Percentiles rank a stretch among this genome's conserved stretches.
Evolutionary conservation across 2,329 filamentous ascomycete species (phyloP).

Genomic region (Colletotrichum magnum): DNA sequence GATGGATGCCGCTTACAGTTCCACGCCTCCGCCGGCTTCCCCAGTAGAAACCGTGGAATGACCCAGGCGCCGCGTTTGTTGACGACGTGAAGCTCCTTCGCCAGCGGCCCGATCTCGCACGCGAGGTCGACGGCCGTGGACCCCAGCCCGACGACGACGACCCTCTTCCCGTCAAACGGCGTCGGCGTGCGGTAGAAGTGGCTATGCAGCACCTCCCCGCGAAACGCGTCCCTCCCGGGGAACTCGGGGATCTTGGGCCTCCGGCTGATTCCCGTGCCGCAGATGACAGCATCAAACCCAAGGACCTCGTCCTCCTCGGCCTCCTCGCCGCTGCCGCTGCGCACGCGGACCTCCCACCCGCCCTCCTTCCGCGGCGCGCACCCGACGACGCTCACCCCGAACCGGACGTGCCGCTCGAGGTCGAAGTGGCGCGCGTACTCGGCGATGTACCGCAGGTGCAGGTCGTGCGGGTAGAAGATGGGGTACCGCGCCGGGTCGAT

Average conservation of each 20-base stretch:
- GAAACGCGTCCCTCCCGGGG: constrained; percentile 49
- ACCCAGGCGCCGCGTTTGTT: constrained; percentile 55
- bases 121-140: constrained; percentile 56
- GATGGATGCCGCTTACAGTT: constrained; percentile 48
- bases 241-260: constrained; percentile 51
- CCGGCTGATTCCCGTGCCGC: constrained; percentile 50
- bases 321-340: constrained; percentile 34
- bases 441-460: constrained; percentile 52
- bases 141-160: constrained; percentile 54
- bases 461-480: constrained; percentile 53
- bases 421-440: constrained; percentile 55
- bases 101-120: constrained; percentile 52
- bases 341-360: constrained; percentile 49
- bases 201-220: constrained; percentile 54
- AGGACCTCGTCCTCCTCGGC: constrained; percentile 42
- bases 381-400: constrained; percentile 49
- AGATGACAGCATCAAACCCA: constrained; percentile 52
- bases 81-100: constrained; percentile 53
- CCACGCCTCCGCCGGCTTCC: constrained; percentile 52
- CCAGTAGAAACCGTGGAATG: constrained; percentile 54
- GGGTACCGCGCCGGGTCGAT: constrained; percentile 54
- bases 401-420: constrained; percentile 50
- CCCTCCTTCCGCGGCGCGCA: constrained; percentile 46
- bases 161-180: constrained; percentile 52
- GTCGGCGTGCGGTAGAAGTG: constrained; percentile 52